Conservation (phyloP, 2,329 filamentous ascomycete genomes). For the Arthrobotrys sinensis region DNA sequence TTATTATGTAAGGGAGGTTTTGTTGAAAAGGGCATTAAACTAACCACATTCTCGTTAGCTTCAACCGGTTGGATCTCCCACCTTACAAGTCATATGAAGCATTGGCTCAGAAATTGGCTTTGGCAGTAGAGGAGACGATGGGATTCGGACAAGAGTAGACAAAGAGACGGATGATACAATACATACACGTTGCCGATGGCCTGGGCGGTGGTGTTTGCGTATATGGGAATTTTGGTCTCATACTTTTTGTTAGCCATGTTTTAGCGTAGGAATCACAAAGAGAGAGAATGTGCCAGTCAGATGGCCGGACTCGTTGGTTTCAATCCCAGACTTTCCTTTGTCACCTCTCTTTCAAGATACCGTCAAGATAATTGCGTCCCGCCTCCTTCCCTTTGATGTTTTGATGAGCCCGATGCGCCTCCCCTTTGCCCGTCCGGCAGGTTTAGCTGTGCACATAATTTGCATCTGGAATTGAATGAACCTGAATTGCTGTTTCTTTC, state of each 20-base stretch:
- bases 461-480: slow-evolving; percentile 60
- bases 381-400: slow-evolving; percentile 30
- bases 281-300: slow-evolving; percentile 33
- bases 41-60: slow-evolving; percentile 72
- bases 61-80: slow-evolving; percentile 96
- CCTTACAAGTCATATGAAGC: slow-evolving; percentile 91
- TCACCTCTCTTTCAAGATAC: slow-evolving; percentile 23
- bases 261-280: slow-evolving; percentile 53
- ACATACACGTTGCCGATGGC: slow-evolving; percentile 36
- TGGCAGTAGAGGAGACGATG: slow-evolving; percentile 98
- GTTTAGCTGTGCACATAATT: slow-evolving; percentile 60
- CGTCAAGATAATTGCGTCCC: slow-evolving; percentile 48
- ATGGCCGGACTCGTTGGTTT: slow-evolving; percentile 41
- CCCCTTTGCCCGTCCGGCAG: slow-evolving; percentile 40
- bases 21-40: slow-evolving; percentile 59
- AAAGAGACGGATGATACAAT: slow-evolving; percentile 20
- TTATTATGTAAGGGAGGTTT: slow-evolving; percentile 27
- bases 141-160: slow-evolving; percentile 96
- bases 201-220: slow-evolving; percentile 39
- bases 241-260: slow-evolving; percentile 44
- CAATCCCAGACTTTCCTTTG: slow-evolving; percentile 50
- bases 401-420: slow-evolving; percentile 34
- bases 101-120: slow-evolving; percentile 90
- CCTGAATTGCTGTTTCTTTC: slow-evolving; percentile 19
- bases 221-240: slow-evolving; percentile 47